Conservation (phyloP, 2,329 filamentous ascomycete species). For the Sporothrix mexicana region DNA sequence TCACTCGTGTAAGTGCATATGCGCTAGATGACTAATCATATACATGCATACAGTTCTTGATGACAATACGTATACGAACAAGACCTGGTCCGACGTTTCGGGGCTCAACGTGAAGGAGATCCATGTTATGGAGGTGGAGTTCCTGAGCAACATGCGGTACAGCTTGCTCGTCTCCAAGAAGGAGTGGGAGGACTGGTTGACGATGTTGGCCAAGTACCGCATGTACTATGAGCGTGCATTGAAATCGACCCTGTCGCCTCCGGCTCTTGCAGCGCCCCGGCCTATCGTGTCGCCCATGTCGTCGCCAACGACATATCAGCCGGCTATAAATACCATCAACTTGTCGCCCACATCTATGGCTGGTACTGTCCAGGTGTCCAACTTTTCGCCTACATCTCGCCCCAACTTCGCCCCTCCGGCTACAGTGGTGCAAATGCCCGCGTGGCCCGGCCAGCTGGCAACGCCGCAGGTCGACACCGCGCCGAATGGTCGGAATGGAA, state of each 20-base stretch:
- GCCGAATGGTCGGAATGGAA: conserved; percentile 45
- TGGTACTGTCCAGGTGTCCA: background rate
- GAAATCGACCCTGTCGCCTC: conserved; percentile 40
- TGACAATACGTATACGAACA: conserved; percentile 99
- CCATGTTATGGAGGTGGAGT: conserved; percentile 99
- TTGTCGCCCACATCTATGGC: conserved; percentile 7
- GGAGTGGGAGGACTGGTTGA: conserved; percentile 88
- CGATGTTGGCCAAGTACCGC: conserved; percentile 79
- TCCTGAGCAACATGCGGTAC: conserved; percentile 97
- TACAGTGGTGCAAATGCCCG: background rate
- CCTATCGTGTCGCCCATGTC: conserved; percentile 44
- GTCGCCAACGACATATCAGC: conserved; percentile 53
- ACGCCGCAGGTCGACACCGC: background rate
- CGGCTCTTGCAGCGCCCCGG: conserved; percentile 47
- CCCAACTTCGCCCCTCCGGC: conserved; percentile 1
- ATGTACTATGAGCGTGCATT: conserved; percentile 78
- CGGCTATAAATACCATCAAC: conserved; percentile 31
- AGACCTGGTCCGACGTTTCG: conserved; percentile 98
- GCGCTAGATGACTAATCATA: conserved; percentile 35
- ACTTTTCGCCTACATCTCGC: conserved; percentile 25
- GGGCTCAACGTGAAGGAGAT: conserved; percentile 93
- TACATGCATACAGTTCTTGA: conserved; percentile 70
- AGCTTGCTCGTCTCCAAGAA: conserved; percentile 83
- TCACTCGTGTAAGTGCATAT: background rate
- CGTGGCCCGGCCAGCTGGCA: conserved; percentile 17